Conservation (phyloP, 768 basidiomycete genomes). For the Heimioporus sp. region DNA sequence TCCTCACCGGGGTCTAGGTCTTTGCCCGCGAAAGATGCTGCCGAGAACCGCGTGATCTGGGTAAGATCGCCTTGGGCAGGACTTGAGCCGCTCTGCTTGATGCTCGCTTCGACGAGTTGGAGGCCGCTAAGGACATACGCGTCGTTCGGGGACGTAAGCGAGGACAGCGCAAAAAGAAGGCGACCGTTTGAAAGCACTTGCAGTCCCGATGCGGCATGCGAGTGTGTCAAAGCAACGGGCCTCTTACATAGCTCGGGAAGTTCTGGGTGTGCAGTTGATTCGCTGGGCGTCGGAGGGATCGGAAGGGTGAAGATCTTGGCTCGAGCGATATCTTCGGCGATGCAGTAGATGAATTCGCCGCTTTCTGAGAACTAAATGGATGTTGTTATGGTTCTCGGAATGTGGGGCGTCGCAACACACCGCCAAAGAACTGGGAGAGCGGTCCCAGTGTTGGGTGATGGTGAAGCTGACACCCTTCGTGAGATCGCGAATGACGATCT, state of each 20-base stretch:
- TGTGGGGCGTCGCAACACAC: conserved; percentile 4
- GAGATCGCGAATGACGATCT: conserved; percentile 80
- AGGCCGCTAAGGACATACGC: conserved; percentile 61
- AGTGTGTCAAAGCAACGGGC: conserved; percentile 60
- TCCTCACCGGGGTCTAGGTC: conserved; percentile 64
- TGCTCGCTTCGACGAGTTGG: conserved; percentile 40
- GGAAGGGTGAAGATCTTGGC: conserved; percentile 72
- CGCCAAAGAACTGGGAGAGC: conserved; percentile 47
- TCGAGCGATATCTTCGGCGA: conserved; percentile 75
- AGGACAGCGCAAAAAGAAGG: conserved; percentile 71
- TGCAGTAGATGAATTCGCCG: conserved; percentile 65
- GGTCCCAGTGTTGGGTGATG: conserved; percentile 83
- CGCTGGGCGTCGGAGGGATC: conserved; percentile 57
- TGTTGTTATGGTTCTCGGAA: neutral
- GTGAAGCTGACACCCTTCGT: conserved; percentile 63
- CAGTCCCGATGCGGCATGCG: conserved; percentile 57
- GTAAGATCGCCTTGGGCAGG: conserved; percentile 36
- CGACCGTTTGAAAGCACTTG: conserved; percentile 58
- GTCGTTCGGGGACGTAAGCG: conserved; percentile 78
- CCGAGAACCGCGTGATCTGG: conserved; percentile 67
- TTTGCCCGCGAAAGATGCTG: conserved; percentile 54
- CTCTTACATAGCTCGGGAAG: conserved; percentile 40
- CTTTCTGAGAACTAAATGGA: conserved; percentile 66
- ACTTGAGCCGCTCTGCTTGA: conserved; percentile 31
- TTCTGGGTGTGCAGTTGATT: conserved; percentile 51